These are phyloP conservation scores for Diutina ranongensis DNA, from an alignment of 1,139 yeast species.

Conservation along the genomic window DNA sequence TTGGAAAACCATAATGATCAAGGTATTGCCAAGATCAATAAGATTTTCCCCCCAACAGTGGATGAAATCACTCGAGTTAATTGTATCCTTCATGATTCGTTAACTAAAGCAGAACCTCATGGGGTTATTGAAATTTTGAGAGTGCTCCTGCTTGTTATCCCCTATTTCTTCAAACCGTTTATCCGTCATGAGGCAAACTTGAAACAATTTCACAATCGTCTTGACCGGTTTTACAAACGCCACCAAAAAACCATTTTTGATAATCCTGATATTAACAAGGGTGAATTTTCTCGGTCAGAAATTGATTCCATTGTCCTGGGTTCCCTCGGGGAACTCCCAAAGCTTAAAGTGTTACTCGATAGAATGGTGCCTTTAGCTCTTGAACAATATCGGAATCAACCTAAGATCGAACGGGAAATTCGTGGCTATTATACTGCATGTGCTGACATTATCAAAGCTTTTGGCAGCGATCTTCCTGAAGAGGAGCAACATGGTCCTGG, in stretches of 20 bases:
- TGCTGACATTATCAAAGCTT: conserved; percentile 64
- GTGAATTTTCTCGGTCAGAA: conserved; percentile 34
- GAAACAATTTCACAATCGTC: conserved; percentile 19
- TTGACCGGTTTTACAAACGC: conserved; percentile 40
- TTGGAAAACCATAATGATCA: conserved; percentile 32
- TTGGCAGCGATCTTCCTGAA: conserved; percentile 39
- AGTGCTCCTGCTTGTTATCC: conserved; percentile 71
- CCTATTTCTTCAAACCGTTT: conserved; percentile 85
- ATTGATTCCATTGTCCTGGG: conserved; percentile 61
- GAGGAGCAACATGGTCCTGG: conserved; percentile 12
- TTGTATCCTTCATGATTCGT: conserved; percentile 68
- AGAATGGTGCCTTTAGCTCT: conserved; percentile 19
- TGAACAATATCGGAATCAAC: conserved; percentile 9
- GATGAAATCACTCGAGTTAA: conserved; percentile 88
- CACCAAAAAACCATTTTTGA: conserved; percentile 23
- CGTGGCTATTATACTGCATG: conserved; percentile 41
- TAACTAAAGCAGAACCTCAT: conserved; percentile 50
- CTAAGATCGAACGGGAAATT: conserved; percentile 13
- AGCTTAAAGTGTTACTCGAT: conserved; percentile 53
- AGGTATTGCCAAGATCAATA: conserved; percentile 54
- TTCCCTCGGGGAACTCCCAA: conserved; percentile 54
- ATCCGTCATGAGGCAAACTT: conserved; percentile 83
- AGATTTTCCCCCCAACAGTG: conserved; percentile 85
- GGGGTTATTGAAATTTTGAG: conserved; percentile 67
- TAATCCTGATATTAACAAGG: conserved; percentile 20